Percentiles rank a stretch among this genome's conserved stretches.
phyloP scores from a whole-genome alignment of 495 filamentous ascomycete species.

The Corynascus novoguineensis region DNA sequence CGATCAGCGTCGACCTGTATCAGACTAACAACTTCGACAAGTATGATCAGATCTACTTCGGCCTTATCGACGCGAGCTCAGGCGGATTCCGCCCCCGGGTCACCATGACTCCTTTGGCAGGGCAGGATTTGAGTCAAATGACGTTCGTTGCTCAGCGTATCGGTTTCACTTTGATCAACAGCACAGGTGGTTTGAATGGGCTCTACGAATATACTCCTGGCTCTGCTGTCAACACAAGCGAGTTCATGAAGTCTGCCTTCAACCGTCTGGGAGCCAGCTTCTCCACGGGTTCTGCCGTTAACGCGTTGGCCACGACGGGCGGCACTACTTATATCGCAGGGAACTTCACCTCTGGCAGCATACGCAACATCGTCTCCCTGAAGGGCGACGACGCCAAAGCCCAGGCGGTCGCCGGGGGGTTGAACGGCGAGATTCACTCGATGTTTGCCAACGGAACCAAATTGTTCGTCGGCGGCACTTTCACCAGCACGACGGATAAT shows the following conservation, averaged over 20 bases:
- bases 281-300: conserved; percentile 57
- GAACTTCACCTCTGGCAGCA: conserved; percentile 65
- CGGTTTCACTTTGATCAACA: conserved; percentile 64
- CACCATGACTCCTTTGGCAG: conserved; percentile 63
- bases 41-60: conserved; percentile 84
- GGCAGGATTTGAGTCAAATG: conserved; percentile 57
- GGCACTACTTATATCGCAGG: conserved; percentile 71
- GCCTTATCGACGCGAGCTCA: conserved; percentile 70
- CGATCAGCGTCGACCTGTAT: conserved; percentile 53
- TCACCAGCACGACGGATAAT: conserved; percentile 65
- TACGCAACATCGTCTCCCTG: conserved; percentile 71
- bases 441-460: conserved; percentile 57
- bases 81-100: conserved; percentile 73
- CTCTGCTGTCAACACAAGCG: conserved; percentile 49
- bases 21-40: conserved; percentile 95
- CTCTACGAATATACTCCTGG: conserved; percentile 83
- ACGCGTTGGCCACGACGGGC: conserved; percentile 53
- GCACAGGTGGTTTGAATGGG: conserved; percentile 74
- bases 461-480: conserved; percentile 81
- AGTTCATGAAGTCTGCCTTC: conserved; percentile 66
- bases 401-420: conserved; percentile 60
- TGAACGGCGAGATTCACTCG: conserved; percentile 74
- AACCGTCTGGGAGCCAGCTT: conserved; percentile 68
- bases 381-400: conserved; percentile 54
- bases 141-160: conserved; percentile 82